Evolutionary conservation across 176 grass and related monocot genomes (phyloP).

Genomic region (Hyparrhenia diplandra): DNA sequence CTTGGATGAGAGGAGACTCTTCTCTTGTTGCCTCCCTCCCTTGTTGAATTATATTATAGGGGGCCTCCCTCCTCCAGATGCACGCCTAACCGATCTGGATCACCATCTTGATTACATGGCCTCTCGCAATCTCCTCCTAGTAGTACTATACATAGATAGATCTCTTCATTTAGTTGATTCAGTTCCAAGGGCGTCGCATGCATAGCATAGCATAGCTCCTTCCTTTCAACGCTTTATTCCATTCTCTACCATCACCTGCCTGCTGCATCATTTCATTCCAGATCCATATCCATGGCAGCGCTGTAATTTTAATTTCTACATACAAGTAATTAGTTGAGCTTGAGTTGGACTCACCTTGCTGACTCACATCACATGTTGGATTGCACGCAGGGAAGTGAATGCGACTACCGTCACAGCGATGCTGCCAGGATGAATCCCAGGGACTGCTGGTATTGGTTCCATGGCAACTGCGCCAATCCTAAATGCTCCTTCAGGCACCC

Average conservation of each 20-base stretch:
- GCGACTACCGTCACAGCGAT: conserved; percentile 60
- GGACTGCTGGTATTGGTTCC: conserved; percentile 77
- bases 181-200: background rate
- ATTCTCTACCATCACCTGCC: background rate
- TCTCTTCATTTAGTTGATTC: background rate
- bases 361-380: background rate
- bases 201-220: background rate
- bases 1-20: no score
- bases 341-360: background rate
- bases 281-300: background rate
- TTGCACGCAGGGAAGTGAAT: conserved; percentile 48
- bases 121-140: no score
- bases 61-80: background rate
- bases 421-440: conserved; percentile 69
- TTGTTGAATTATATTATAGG: no score
- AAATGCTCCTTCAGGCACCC: conserved; percentile 68
- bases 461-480: conserved; percentile 56
- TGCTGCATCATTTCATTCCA: background rate
- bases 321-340: background rate
- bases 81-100: background rate
- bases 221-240: background rate
- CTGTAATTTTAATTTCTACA: background rate
- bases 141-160: no score
- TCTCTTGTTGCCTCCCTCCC: no score
- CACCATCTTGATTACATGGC: no score